Evolutionary conservation across 345 rosid genomes (phyloP).

Genomic region (Melaleuca quinquenervia): DNA sequence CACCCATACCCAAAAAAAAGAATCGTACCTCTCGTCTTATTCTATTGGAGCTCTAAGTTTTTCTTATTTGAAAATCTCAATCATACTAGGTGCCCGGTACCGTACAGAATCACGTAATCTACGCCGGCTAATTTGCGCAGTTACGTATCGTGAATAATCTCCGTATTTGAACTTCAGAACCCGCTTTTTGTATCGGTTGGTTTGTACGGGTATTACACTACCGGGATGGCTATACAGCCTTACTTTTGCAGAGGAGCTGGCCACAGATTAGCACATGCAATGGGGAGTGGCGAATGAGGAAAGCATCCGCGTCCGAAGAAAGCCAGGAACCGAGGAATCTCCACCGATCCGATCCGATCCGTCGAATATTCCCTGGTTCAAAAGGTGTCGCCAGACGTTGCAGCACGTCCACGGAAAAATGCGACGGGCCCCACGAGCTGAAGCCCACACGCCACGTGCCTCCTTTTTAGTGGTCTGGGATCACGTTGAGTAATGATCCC

Average conservation of each 20-base stretch:
- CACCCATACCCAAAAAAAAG: fast-evolving
- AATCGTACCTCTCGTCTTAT: neutral
- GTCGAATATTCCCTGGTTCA: neutral
- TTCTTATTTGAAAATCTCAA: neutral
- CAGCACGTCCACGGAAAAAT: too few species aligned
- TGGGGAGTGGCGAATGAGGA: neutral
- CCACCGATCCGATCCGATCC: neutral
- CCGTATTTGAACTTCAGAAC: neutral
- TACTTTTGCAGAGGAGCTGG: neutral
- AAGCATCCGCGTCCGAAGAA: neutral
- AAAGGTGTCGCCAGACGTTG: too few species aligned
- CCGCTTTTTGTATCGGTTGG: neutral
- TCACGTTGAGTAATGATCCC: too few species aligned
- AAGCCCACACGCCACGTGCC: too few species aligned
- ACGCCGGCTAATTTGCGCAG: fast-evolving
- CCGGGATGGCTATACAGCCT: neutral
- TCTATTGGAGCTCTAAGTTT: fast-evolving
- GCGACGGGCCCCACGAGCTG: too few species aligned
- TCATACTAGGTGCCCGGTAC: fast-evolving
- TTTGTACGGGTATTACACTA: neutral
- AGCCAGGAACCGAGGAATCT: neutral
- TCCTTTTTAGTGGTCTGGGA: too few species aligned
- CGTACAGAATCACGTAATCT: neutral
- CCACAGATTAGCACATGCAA: neutral
- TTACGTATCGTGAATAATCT: fast-evolving